Conservation (phyloP, 208 protist genomes). For the Trypanosoma platydactyli region DNA sequence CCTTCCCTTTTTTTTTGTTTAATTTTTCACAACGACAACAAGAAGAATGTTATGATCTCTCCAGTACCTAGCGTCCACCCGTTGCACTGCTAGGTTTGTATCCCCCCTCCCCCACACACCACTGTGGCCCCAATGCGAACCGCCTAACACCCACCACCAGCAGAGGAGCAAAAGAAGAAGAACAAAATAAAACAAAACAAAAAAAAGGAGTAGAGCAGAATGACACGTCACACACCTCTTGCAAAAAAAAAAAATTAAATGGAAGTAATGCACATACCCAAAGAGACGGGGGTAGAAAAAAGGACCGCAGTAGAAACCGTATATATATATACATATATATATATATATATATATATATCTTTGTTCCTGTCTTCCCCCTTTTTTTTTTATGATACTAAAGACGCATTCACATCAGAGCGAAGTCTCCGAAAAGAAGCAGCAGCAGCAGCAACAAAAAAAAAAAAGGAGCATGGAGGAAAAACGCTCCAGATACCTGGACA, state of each 20-base stretch:
- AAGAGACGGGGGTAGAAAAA: background rate
- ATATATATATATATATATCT: background rate
- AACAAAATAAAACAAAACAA: constrained; percentile 9
- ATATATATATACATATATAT: background rate
- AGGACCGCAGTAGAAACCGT: background rate
- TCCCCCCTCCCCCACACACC: too few relatives aligned
- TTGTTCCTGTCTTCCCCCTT: background rate
- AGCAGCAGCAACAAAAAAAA: too few relatives aligned
- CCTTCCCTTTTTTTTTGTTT: constrained; percentile 9
- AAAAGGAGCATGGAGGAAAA: too few relatives aligned
- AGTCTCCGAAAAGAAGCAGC: too few relatives aligned
- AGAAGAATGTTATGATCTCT: background rate
- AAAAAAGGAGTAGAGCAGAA: background rate
- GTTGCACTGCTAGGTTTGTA: too few relatives aligned
- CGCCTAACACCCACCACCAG: background rate
- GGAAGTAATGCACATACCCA: background rate
- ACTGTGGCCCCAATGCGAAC: too few relatives aligned
- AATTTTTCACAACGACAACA: background rate
- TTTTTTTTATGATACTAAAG: too few relatives aligned
- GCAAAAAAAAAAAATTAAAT: background rate
- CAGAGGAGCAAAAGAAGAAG: background rate
- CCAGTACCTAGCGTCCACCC: too few relatives aligned
- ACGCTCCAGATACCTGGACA: too few relatives aligned
- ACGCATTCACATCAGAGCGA: too few relatives aligned
- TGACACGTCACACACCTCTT: background rate